Conservation (phyloP, 768 basidiomycete species). For the Omphalotus guepiniiformis region DNA sequence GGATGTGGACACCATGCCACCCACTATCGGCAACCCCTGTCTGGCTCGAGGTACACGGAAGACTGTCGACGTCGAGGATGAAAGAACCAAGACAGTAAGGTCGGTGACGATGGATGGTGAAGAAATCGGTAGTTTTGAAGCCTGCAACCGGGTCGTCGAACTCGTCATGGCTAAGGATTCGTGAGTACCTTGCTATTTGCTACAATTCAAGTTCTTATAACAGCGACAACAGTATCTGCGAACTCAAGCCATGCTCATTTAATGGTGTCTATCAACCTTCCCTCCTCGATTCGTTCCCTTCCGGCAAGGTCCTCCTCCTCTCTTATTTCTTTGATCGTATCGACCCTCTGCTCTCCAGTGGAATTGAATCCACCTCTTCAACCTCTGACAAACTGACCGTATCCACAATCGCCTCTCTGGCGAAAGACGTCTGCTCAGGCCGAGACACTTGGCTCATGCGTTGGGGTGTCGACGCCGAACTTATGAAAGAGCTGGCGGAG, state of each 20-base stretch:
- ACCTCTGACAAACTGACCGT: slow-evolving; percentile 36
- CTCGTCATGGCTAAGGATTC: slow-evolving; percentile 94
- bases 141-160: slow-evolving; percentile 79
- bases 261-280: slow-evolving; percentile 97
- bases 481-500: slow-evolving; percentile 63
- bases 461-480: slow-evolving; percentile 30
- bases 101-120: slow-evolving; percentile 86
- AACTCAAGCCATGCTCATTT: slow-evolving; percentile 93
- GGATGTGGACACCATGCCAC: neutral
- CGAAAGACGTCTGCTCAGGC: slow-evolving; percentile 72
- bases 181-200: slow-evolving; percentile 39
- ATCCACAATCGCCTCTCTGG: slow-evolving; percentile 57
- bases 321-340: slow-evolving; percentile 99
- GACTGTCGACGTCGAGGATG: slow-evolving; percentile 59
- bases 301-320: slow-evolving; percentile 82
- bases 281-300: slow-evolving; percentile 80
- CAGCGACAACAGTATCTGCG: slow-evolving; percentile 58
- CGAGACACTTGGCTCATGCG: slow-evolving; percentile 53
- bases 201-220: slow-evolving; percentile 1
- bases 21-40: slow-evolving; percentile 73
- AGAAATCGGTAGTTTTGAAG: slow-evolving; percentile 78
- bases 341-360: slow-evolving; percentile 57
- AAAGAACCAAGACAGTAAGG: slow-evolving; percentile 30
- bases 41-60: slow-evolving; percentile 62
- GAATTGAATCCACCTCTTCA: slow-evolving; percentile 11